Evolutionary conservation across 768 basidiomycete genomes (phyloP).

Genomic region (Panellus pusillus): DNA sequence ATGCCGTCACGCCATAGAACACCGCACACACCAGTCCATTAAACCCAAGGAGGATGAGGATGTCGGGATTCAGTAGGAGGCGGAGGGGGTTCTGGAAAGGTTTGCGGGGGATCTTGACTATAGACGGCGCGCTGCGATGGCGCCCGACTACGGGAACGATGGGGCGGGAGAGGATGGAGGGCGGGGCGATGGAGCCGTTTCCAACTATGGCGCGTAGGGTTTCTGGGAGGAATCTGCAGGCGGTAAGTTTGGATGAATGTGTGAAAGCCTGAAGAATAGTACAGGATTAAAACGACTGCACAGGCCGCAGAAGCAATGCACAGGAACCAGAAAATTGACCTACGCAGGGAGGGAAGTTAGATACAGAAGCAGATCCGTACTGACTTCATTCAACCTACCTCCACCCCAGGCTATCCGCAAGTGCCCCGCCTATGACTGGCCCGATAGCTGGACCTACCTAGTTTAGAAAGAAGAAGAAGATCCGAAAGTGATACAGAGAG

Average conservation of each 20-base stretch:
- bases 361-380: too few species aligned
- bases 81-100: slow-evolving; percentile 54
- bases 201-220: slow-evolving; percentile 55
- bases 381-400: slow-evolving; percentile 35
- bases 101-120: slow-evolving; percentile 36
- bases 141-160: slow-evolving; percentile 49
- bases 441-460: slow-evolving; percentile 63
- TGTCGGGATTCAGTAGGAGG: slow-evolving; percentile 55
- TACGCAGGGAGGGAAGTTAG: slow-evolving; percentile 21
- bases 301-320: slow-evolving; percentile 48
- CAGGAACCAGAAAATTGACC: slow-evolving; percentile 66
- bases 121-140: slow-evolving; percentile 24
- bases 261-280: slow-evolving; percentile 22
- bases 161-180: slow-evolving; percentile 47
- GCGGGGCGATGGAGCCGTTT: slow-evolving; percentile 47
- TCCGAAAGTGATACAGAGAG: not conserved
- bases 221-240: slow-evolving; percentile 52
- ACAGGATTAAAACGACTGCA: slow-evolving; percentile 50
- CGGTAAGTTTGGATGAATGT: slow-evolving; percentile 37
- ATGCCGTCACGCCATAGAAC: slow-evolving; percentile 61
- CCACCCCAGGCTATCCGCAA: slow-evolving; percentile 64
- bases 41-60: slow-evolving; percentile 51
- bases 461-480: slow-evolving; percentile 13
- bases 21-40: slow-evolving; percentile 55
- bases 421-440: slow-evolving; percentile 58